Evolutionary conservation across 495 filamentous ascomycete species (phyloP).

Genomic region (Immersiella caudata): DNA sequence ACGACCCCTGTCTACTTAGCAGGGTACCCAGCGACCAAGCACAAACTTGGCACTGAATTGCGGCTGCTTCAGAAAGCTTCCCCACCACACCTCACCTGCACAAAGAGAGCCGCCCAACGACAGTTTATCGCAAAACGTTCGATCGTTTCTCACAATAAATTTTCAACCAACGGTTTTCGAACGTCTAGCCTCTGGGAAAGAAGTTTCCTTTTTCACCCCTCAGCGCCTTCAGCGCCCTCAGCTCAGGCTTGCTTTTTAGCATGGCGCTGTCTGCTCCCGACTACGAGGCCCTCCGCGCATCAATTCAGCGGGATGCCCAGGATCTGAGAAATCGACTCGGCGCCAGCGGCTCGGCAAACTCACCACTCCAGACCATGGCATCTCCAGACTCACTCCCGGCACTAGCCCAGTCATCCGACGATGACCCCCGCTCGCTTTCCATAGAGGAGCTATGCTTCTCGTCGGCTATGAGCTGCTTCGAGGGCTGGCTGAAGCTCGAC

Average conservation of each 20-base stretch:
- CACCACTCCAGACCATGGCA: not conserved
- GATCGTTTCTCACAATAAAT: not conserved
- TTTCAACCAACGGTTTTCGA: not conserved
- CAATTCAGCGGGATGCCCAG: conserved; percentile 2
- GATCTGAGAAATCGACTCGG: conserved; percentile 4
- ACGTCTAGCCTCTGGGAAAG: not conserved
- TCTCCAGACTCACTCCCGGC: not conserved
- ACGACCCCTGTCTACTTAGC: conserved; percentile 8
- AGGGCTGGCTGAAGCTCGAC: conserved; percentile 57
- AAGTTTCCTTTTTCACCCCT: not conserved
- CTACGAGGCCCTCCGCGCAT: not conserved
- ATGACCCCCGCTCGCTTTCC: conserved; percentile 22
- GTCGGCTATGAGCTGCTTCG: conserved; percentile 54
- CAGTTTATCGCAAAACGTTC: not conserved
- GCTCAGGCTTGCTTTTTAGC: not conserved
- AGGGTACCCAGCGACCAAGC: conserved; percentile 8
- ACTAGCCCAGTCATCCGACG: not conserved
- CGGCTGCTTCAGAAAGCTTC: not conserved
- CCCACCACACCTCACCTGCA: not conserved
- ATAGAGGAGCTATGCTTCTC: conserved; percentile 61
- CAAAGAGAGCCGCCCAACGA: not conserved
- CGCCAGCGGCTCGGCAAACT: not conserved
- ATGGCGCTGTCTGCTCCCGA: not conserved
- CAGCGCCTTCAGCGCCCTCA: not conserved
- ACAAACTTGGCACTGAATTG: conserved; percentile 5